Evolutionary conservation across 306 rosid species (phyloP), one percentile per base, ranked within the genome.

Genomic region (Cucurbita moschata): DNA sequence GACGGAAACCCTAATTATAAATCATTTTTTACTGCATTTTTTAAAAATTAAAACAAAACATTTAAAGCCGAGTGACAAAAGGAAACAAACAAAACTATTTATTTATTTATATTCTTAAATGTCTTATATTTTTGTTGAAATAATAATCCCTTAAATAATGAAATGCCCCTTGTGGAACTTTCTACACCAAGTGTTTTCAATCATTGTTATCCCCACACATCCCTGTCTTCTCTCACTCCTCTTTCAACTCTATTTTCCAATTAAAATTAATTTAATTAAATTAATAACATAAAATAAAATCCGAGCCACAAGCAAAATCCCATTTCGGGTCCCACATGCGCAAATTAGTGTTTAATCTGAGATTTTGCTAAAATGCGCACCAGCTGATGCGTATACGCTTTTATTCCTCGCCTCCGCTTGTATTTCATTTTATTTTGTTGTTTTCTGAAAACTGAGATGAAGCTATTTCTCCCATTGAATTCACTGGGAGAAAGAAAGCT

Each of bases 401-500:
- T 67, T 67, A 6, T 5, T 67, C 54, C 19, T 30, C 42, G 55
- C 37, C 8, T 21, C 73, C 53, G 37, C 10, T 67, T 67, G 54
- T 10, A 1, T 66, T 12, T 66, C 37, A 7, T 66, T 67, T 66
- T 11, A 7, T 66, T 44, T 44, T 39, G 1, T 8, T 5, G n/a
- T 15, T 66, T 64, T n/a, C 14, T 6, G n/a, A 9, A 64, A 62
- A 15, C 0, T 19, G 10, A 66, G 47, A 66, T 66, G 54, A 44
- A 84, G 74, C 72, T 74, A 64, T 40, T 49, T 62, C 56, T 65
- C 72, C 62, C 71, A 47, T 64, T 78, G 61, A 71, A 55, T 47
- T 65, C 55, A 42, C 8, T 37, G 44, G 13, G 57, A 69, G 14
- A 50, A 50, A 76, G 35, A 2, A 62, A 71, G 74, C 35, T 44